Evolutionary conservation across 192 early-diverging fungal genomes (phyloP).

Genomic region (Paraglomus brasilianum): DNA sequence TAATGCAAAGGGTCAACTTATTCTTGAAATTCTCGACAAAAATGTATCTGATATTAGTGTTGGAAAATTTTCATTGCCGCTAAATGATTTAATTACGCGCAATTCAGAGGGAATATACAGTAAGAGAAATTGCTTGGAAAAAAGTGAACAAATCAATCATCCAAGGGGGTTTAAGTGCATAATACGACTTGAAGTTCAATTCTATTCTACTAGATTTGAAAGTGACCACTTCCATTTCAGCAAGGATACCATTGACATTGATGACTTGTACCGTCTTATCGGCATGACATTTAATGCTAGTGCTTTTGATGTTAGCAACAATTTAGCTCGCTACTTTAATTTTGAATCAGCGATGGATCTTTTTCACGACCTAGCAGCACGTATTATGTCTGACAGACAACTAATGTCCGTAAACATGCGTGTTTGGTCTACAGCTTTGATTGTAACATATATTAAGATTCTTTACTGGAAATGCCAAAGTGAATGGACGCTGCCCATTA

Average conservation of each 20-base stretch:
- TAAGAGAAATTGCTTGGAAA: too few relatives aligned
- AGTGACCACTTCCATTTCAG: background rate
- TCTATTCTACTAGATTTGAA: background rate
- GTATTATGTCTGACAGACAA: background rate
- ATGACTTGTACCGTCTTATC: constrained; percentile 13
- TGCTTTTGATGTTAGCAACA: constrained; percentile 7
- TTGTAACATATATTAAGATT: constrained; percentile 5
- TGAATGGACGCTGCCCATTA: constrained; percentile 7
- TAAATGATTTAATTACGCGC: too few relatives aligned
- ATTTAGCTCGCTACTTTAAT: constrained; percentile 14
- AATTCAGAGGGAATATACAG: too few relatives aligned
- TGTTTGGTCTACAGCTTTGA: constrained; percentile 6
- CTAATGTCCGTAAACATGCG: background rate
- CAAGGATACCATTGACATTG: background rate
- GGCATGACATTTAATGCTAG: background rate
- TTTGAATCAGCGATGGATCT: constrained; percentile 8
- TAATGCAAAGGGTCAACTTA: too few relatives aligned
- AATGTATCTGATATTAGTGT: too few relatives aligned
- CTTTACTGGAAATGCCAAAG: constrained; percentile 20
- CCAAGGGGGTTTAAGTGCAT: too few relatives aligned
- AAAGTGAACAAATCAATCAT: too few relatives aligned
- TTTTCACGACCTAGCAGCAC: background rate
- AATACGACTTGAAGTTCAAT: constrained; percentile 12
- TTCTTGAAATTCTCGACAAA: too few relatives aligned
- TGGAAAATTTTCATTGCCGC: too few relatives aligned